Conservation (phyloP, 441 rosid species). For the Metrosideros polymorpha region DNA sequence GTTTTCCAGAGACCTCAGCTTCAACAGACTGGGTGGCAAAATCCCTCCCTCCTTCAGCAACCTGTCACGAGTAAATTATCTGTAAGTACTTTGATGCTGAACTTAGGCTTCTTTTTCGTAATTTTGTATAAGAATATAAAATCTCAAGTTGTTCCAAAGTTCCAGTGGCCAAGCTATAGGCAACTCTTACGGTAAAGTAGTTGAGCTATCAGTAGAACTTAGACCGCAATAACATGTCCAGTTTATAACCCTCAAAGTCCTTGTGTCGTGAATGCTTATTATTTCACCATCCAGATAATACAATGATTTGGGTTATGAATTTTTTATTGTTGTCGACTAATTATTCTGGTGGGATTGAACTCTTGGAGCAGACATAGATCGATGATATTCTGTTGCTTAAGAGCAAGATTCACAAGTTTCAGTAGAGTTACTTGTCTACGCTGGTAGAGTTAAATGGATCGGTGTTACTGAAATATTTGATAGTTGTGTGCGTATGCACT, state of each 20-base stretch:
- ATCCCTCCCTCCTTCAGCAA: not conserved
- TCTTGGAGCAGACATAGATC: not conserved
- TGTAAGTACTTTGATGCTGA: not conserved
- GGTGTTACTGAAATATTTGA: not conserved
- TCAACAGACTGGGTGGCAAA: not conserved
- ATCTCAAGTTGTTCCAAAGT: not conserved
- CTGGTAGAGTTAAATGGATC: not conserved
- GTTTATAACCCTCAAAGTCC: not conserved
- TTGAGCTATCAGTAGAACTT: not conserved
- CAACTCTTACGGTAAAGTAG: not conserved
- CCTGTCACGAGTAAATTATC: rapidly evolving
- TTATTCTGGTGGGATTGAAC: not conserved
- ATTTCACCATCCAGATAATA: rapidly evolving
- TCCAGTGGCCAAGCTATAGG: not conserved
- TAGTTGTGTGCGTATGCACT: not conserved
- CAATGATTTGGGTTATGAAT: not conserved
- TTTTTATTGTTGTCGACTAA: not conserved
- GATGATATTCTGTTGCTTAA: not conserved
- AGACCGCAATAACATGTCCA: rapidly evolving
- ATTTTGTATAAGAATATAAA: not conserved
- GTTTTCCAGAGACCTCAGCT: slow-evolving; percentile 2
- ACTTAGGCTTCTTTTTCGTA: not conserved
- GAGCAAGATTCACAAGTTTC: not conserved
- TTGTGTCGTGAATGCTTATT: not conserved
- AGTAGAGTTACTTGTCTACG: not conserved